Base-by-base conservation (phyloP, 495 filamentous ascomycete species). In the Tuber umbilicatum region DNA sequence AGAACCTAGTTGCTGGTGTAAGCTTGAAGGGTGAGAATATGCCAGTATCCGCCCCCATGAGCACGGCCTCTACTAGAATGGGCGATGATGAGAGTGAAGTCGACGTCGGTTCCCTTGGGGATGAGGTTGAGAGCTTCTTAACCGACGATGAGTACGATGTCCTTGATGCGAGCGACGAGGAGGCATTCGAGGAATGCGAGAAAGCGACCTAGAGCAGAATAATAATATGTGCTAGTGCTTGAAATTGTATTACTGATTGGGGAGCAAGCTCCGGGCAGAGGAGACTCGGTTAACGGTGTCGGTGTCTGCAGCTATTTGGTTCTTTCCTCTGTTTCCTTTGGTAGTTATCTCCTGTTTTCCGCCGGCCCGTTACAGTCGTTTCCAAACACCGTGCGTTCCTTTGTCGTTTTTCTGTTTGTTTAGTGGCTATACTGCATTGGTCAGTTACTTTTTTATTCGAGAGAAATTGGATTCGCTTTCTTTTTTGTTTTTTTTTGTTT, bases 131-230 rank as follows among this genome's bases (percentile, higher is more conserved):
- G 71, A 91, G 89, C 12, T 97, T 96, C 86, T 83, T 96, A 84
- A 97, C 96, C 19, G 95, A 99, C 78, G 95, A 98, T 80, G 95
- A 99, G 85, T 99, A 97, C 80, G 95, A 99, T 77, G 91, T 98
- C 76, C 90, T 98, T 40, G 93, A 97, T 85, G 96, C 94, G 37
- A 96, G 92, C 75, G 96, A 98, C 76, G 94, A 97, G 81, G 95
- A 99, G 83, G 78, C 79, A 47, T 82, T 82, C 72, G 75, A 79
- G 70, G 80, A 81, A 55, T 81, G 79, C 50, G 76, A 81, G 45
- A 74, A 70, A 43, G 41, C 64, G 41, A 42, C 68, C 43, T 79
- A 75, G 45, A 47, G 50, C 55, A 73, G 69, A 78, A 68, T 37
- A 55, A 78, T 41, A 47, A 37, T 67, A 27, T 70, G 68, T 70